Percentiles rank a stretch among this genome's conserved stretches.
Evolutionary conservation across 2,329 filamentous ascomycete species (phyloP).

Genomic region (Aspergillus pseudonomiae): DNA sequence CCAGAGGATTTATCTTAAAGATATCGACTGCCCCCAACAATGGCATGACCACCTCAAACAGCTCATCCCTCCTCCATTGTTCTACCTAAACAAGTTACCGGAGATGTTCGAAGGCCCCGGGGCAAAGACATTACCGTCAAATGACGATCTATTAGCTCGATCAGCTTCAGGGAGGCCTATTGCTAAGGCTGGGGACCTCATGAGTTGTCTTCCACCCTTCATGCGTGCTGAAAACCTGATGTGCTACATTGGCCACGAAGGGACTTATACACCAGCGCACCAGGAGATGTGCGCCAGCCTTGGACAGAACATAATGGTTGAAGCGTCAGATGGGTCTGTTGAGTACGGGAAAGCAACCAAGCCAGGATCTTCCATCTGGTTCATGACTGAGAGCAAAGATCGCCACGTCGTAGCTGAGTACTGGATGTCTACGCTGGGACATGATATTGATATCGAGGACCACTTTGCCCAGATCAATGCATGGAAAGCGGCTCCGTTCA

Average conservation of each 20-base stretch:
- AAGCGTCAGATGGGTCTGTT: conserved; percentile 69
- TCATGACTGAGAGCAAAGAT: conserved; percentile 97
- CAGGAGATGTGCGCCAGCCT: conserved; percentile 96
- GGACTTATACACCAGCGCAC: conserved; percentile 93
- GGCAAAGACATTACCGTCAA: conserved; percentile 48
- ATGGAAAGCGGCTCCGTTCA: conserved; percentile 93
- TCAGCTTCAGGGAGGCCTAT: conserved; percentile 58
- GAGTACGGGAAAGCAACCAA: conserved; percentile 71
- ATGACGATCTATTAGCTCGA: conserved; percentile 41
- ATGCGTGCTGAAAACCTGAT: conserved; percentile 97
- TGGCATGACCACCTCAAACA: conserved; percentile 82
- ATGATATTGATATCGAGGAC: conserved; percentile 95
- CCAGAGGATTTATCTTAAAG: conserved; percentile 92
- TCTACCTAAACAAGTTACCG: conserved; percentile 85
- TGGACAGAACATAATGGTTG: conserved; percentile 98
- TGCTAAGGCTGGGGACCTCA: conserved; percentile 82
- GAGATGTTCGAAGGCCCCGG: conserved; percentile 60
- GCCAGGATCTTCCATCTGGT: conserved; percentile 91
- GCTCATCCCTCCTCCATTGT: conserved; percentile 77
- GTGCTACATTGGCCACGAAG: conserved; percentile 98
- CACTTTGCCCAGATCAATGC: conserved; percentile 95
- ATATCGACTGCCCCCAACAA: conserved; percentile 88
- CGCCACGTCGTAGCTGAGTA: conserved; percentile 89
- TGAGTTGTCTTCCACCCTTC: conserved; percentile 82
- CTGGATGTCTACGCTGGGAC: conserved; percentile 87